Conservation (phyloP, 2,329 filamentous ascomycete species). For the Saccharata proteae region DNA sequence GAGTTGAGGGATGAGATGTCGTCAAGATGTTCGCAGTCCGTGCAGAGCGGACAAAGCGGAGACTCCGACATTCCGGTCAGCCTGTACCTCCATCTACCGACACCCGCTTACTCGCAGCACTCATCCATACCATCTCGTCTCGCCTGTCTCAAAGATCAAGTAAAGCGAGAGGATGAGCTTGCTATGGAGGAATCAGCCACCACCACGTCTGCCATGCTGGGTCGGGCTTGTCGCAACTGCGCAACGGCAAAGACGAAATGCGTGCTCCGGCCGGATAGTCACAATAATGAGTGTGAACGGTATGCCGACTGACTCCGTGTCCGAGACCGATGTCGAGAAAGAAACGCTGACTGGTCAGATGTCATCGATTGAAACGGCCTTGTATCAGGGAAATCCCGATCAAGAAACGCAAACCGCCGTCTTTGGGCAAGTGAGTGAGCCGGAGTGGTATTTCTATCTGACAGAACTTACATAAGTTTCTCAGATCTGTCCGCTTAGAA, state of each 20-base stretch:
- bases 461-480: not conserved
- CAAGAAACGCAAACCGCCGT: constrained; percentile 8
- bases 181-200: too few relatives aligned
- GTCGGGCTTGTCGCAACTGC: constrained; percentile 7
- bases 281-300: constrained; percentile 7
- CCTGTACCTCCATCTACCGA: too few relatives aligned
- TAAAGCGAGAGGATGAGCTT: too few relatives aligned
- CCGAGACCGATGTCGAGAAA: constrained; percentile 2
- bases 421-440: not conserved
- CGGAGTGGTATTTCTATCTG: not conserved
- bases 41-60: too few relatives aligned
- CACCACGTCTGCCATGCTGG: too few relatives aligned
- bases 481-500: constrained; percentile 5
- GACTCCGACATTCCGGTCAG: too few relatives aligned
- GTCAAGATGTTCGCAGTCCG: too few relatives aligned
- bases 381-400: constrained; percentile 6
- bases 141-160: too few relatives aligned
- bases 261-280: constrained; percentile 1
- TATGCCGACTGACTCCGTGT: constrained; percentile 2
- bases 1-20: too few relatives aligned
- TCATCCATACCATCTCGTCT: too few relatives aligned
- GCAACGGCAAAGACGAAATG: constrained; percentile 9
- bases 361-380: constrained; percentile 5
- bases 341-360: constrained; percentile 1
- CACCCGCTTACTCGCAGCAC: too few relatives aligned